Base-by-base conservation (phyloP, 495 filamentous ascomycete species). In the Aspergillus hancockii region DNA sequence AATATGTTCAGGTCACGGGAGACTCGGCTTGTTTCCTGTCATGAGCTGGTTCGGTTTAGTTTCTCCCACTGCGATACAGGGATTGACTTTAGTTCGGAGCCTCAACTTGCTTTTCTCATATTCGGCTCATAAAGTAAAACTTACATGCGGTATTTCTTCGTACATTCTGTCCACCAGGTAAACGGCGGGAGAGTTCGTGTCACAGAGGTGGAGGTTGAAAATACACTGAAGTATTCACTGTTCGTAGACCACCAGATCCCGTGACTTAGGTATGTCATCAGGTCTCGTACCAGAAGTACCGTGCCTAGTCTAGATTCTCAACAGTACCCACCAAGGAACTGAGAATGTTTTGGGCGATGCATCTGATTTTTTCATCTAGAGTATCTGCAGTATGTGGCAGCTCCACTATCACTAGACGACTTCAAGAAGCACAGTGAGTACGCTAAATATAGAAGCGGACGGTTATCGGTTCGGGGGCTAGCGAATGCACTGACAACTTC, bases 1-100 rank as follows among this genome's bases (percentile, higher is more conserved):
- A 45, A 45, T 47, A 47, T n/a, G 43, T 23, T 47, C 22, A 23
- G 43, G 43, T 47, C 43, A 47, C 43, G 43, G 43, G 43, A 47
- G 43, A 10, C 43, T 47, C 43, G 43, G 43, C 19, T 47, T 47
- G 43, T 47, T 47, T 47, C 38, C 38, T 41, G 38, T 47, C 21
- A 21, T 47, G 43, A 47, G 43, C 19, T 47, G 43, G 7, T 47
- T 47, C 43, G 21, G 43, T 10, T 47, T 22, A 22, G 43, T 23
- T 23, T 47, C 19, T 19, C 14, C 43, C 43, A 22, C 43, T 8
- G 21, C 23, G 19, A 10, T 47, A 19, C 43, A 47, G 19, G 41
- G 9, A 45, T 45, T 45, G 41, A 8, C 41, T 18, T 45, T 18
- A 16, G 6, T 47, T 47, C 13, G 12, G 12, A 47, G 43, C 19